Base-by-base conservation (phyloP, 2,329 filamentous ascomycete genomes). In the Penicillium brasilianum region DNA sequence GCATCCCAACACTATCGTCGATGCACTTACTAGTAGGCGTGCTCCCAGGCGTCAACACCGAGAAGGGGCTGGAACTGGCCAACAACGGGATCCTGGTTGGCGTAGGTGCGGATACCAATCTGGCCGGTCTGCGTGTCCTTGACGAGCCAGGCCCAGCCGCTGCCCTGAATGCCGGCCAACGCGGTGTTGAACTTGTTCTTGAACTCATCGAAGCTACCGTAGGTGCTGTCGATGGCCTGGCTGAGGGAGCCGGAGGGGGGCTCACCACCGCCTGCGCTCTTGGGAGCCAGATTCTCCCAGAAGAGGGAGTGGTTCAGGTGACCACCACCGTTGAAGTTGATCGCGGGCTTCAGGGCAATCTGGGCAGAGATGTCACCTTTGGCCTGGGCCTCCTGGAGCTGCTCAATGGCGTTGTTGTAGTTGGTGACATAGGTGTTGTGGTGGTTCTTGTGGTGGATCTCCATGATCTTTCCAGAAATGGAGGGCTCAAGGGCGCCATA, bases 41-140 rank as follows among this genome's bases (percentile, higher is more conserved):
- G 93, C 84, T 97, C 93, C 93, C 93, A 97, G 57, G 93, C 93
- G 82, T 97, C 93, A 72, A 97, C 90, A 59, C 93, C 93, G 50
- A 97, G 82, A 52, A 97, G 83, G 39, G 93, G 93, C 72, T 88
- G 85, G 76, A 90, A 92, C 76, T 90, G 90, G 53, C 93, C 93
- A 14, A 92, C 86, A 32, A 97, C 90, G 28, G 93, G 91, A 77
- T 96, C 92, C 82, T 96, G 92, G 83, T 96, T 96, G 32, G 80
- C 90, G 83, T 84, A 92, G 80, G 91, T 85, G 78, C 81, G 84
- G 71, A 87, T 85, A 62, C 75, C 72, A 57, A 87, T 80, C 65
- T 77, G 78, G 50, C 85, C 85, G 13, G 85, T 87, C 77, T 86
- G 83, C 61, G 80, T 84, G 75, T 87, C 85, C 80, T 86, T 85